phyloP scores from a whole-genome alignment of 805 yeast species.

The Kazachstania martiniae region DNA sequence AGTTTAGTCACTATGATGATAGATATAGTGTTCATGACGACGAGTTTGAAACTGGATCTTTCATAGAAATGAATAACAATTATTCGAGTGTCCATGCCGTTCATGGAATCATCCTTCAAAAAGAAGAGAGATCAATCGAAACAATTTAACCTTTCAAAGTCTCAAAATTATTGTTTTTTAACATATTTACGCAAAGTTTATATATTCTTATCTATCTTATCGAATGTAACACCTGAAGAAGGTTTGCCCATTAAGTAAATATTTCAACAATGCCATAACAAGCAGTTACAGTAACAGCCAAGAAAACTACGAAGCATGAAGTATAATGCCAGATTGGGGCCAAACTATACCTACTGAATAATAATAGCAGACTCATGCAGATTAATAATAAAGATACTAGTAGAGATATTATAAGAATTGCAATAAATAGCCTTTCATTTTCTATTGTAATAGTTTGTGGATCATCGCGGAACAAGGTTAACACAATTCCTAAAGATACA shows the following conservation, averaged over 20 bases:
- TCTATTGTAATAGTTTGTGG: conserved; percentile 12
- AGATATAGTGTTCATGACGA: neutral
- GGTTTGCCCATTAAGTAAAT: conserved; percentile 1
- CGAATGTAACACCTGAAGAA: neutral
- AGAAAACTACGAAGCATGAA: conserved; percentile 17
- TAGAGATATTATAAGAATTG: conserved; percentile 15
- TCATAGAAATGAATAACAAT: neutral
- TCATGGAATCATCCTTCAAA: conserved; percentile 5
- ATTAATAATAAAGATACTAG: conserved; percentile 18
- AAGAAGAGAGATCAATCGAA: neutral
- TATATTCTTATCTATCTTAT: neutral
- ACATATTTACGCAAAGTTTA: neutral
- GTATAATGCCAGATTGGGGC: conserved; percentile 28
- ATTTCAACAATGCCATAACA: conserved; percentile 26
- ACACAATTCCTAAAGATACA: conserved; percentile 18
- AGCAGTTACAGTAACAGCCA: conserved; percentile 19
- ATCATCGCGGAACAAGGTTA: conserved; percentile 17
- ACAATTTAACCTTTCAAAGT: neutral
- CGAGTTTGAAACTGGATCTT: neutral
- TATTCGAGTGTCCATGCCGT: conserved; percentile 4
- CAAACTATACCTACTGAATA: conserved; percentile 22
- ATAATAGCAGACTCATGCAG: conserved; percentile 13
- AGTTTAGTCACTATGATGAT: neutral
- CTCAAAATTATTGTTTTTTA: no score
- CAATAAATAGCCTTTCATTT: conserved; percentile 10